Conservation (phyloP, 352 stramenopile species). For the Nothophytophthora sp. region DNA sequence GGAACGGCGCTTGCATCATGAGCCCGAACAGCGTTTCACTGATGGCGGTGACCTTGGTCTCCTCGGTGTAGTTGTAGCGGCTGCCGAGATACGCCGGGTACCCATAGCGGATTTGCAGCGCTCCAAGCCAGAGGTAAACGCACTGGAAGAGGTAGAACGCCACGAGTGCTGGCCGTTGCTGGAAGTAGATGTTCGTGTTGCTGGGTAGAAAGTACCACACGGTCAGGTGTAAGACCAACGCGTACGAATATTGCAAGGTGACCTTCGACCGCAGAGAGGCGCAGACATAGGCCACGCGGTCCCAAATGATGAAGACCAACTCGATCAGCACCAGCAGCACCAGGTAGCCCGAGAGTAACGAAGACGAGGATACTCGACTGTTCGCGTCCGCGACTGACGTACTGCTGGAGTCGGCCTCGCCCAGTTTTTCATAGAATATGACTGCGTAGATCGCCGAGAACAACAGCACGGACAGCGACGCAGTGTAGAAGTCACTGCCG, state of each 20-base stretch:
- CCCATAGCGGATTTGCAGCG: slow-evolving; percentile 84
- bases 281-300: slow-evolving; percentile 82
- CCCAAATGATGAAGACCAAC: slow-evolving; percentile 84
- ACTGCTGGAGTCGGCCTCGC: slow-evolving; percentile 49
- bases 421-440: slow-evolving; percentile 76
- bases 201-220: slow-evolving; percentile 78
- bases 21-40: slow-evolving; percentile 72
- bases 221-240: slow-evolving; percentile 65
- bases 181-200: slow-evolving; percentile 82
- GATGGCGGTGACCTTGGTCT: slow-evolving; percentile 47
- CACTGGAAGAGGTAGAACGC: slow-evolving; percentile 85
- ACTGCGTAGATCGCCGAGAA: slow-evolving; percentile 72
- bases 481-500: slow-evolving; percentile 73
- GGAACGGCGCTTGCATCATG: slow-evolving; percentile 79
- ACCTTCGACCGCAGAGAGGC: slow-evolving; percentile 77
- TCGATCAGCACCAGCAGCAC: slow-evolving; percentile 84
- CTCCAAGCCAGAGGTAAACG: slow-evolving; percentile 72
- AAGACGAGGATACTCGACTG: slow-evolving; percentile 61
- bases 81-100: slow-evolving; percentile 85
- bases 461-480: slow-evolving; percentile 63
- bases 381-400: slow-evolving; percentile 41
- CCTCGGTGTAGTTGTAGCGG: slow-evolving; percentile 70
- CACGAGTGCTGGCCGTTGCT: slow-evolving; percentile 65
- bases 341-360: slow-evolving; percentile 85
- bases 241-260: slow-evolving; percentile 75